These are phyloP conservation scores for Rhodotorula babjevae DNA, from an alignment of 768 basidiomycete genomes.

Conservation along the genomic window DNA sequence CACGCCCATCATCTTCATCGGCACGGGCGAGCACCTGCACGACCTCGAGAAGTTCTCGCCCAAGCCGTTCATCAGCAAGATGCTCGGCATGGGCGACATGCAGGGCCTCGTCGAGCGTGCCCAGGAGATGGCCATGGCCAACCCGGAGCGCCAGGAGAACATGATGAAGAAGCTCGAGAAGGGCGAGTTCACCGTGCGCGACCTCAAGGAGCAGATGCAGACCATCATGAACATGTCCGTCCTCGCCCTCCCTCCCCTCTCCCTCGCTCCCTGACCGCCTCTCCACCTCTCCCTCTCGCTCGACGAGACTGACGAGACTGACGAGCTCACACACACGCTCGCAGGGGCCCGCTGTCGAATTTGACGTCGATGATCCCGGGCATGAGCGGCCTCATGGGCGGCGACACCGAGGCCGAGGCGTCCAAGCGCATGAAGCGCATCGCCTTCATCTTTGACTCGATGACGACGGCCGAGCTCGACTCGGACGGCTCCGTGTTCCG, in stretches of 20 bases:
- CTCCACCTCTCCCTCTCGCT: no score
- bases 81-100: slow-evolving; percentile 91
- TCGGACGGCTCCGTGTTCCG: slow-evolving; percentile 82
- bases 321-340: no score
- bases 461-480: slow-evolving; percentile 88
- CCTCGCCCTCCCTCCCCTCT: slow-evolving; percentile 6
- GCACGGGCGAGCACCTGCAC: slow-evolving; percentile 94
- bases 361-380: slow-evolving; percentile 99
- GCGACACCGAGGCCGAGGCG: slow-evolving; percentile 79
- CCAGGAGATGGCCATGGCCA: slow-evolving; percentile 79
- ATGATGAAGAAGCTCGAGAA: slow-evolving; percentile 97
- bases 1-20: slow-evolving; percentile 97
- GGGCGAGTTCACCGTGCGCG: slow-evolving; percentile 91
- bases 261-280: no score
- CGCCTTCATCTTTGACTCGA: slow-evolving; percentile 97
- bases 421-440: slow-evolving; percentile 87
- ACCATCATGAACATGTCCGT: slow-evolving; percentile 95
- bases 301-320: no score
- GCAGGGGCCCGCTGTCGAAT: slow-evolving; percentile 96
- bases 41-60: slow-evolving; percentile 95
- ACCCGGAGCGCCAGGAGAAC: slow-evolving; percentile 91
- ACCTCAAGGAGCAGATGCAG: slow-evolving; percentile 95
- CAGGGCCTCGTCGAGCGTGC: slow-evolving; percentile 97
- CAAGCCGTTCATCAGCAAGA: slow-evolving; percentile 92
- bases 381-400: slow-evolving; percentile 81